A percentile compares a stretch with the other conserved stretches of the same genome.
Evolutionary conservation across 352 stramenopile species (phyloP).

Genomic region (Globisporangium apiculatum): DNA sequence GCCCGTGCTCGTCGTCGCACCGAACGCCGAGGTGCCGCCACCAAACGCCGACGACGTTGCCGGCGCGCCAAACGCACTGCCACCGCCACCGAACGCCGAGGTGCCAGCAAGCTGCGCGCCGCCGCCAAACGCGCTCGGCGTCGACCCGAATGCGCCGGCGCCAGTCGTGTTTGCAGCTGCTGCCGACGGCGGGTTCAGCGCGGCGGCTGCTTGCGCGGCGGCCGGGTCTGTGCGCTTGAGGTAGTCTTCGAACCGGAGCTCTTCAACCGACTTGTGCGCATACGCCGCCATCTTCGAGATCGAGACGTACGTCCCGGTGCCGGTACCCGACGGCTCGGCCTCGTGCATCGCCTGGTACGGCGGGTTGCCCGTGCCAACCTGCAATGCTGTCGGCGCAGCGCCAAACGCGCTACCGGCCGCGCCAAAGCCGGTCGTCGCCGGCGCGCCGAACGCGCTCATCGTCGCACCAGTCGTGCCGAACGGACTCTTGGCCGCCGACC

Average conservation of each 20-base stretch:
- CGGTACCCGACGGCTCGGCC: constrained; percentile 50
- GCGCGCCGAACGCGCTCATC: constrained; percentile 44
- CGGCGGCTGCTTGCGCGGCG: constrained; percentile 26
- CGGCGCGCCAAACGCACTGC: constrained; percentile 9
- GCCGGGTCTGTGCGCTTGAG: constrained; percentile 30
- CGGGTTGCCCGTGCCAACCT: constrained; percentile 68
- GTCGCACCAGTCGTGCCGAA: constrained; percentile 30
- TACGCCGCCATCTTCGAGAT: constrained; percentile 37
- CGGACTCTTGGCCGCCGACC: constrained; percentile 37
- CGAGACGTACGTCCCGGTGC: constrained; percentile 36
- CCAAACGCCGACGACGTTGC: constrained; percentile 24
- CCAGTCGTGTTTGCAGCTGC: constrained; percentile 26
- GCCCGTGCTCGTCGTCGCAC: constrained; percentile 14
- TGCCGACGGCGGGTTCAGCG: constrained; percentile 33
- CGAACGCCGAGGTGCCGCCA: constrained; percentile 35
- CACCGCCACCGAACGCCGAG: constrained; percentile 41
- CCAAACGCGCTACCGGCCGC: constrained; percentile 24
- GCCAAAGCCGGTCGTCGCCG: constrained; percentile 14
- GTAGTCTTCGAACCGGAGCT: constrained; percentile 40
- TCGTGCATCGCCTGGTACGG: constrained; percentile 64
- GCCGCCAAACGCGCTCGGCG: constrained; percentile 5
- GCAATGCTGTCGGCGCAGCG: constrained; percentile 19
- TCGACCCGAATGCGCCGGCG: constrained; percentile 29
- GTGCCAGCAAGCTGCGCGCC: constrained; percentile 23
- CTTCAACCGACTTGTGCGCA: constrained; percentile 31